Conservation (phyloP, 2,329 filamentous ascomycete genomes). For the Aspergillus versicolor region DNA sequence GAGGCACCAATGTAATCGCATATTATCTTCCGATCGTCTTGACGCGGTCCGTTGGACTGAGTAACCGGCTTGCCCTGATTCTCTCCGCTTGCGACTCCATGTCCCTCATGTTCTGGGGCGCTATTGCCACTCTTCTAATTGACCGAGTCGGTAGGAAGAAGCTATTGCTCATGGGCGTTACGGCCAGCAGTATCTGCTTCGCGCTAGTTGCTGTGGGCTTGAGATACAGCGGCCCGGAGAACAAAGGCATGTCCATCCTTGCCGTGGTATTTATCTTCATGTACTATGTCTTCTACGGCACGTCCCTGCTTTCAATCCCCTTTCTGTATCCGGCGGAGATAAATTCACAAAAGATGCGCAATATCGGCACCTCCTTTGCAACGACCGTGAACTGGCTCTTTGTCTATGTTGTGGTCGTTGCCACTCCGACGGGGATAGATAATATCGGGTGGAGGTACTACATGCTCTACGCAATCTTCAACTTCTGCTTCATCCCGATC, state of each 20-base stretch:
- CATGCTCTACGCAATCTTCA: neutral
- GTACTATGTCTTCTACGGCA: neutral
- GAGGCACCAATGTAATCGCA: too few relatives aligned
- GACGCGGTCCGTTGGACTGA: too few relatives aligned
- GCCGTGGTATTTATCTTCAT: neutral
- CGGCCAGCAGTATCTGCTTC: neutral
- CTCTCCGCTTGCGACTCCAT: too few relatives aligned
- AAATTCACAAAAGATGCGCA: neutral
- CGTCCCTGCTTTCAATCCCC: neutral
- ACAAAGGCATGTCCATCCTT: neutral
- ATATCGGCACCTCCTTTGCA: neutral
- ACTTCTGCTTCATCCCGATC: neutral
- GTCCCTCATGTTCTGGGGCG: too few relatives aligned
- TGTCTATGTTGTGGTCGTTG: neutral
- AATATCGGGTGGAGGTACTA: neutral
- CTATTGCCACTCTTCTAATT: too few relatives aligned
- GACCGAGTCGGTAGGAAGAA: too few relatives aligned
- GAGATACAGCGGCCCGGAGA: neutral
- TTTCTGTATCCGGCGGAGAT: neutral
- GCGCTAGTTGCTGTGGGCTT: neutral
- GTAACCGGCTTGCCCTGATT: too few relatives aligned
- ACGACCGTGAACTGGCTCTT: neutral
- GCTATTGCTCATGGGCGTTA: neutral
- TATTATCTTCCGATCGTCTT: too few relatives aligned
- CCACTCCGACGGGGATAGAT: neutral